phyloP scores from a whole-genome alignment of 108 stramenopile genomes.

The Halocafeteria seosinensis region DNA sequence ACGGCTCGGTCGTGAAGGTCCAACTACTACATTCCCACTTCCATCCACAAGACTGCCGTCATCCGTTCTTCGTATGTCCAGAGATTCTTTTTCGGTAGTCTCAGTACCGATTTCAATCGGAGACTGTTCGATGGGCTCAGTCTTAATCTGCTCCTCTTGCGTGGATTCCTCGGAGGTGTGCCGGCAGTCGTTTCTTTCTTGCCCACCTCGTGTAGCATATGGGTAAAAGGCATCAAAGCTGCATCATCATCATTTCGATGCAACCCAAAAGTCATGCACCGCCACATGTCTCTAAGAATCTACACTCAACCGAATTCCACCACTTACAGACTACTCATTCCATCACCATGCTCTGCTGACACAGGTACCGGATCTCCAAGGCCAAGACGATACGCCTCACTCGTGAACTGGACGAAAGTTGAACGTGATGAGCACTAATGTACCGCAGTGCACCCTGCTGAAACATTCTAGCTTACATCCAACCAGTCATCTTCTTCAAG shows the following conservation, averaged over 20 bases:
- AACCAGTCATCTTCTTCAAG: background rate
- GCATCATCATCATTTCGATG: background rate
- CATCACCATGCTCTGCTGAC: constrained; percentile 83
- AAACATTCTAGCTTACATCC: background rate
- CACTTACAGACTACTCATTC: constrained; percentile 78
- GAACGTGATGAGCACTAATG: background rate
- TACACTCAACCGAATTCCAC: constrained; percentile 27
- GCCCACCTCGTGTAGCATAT: background rate
- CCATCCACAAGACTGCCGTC: too few species aligned
- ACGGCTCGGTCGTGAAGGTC: background rate
- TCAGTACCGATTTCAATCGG: background rate
- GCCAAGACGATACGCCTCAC: constrained; percentile 84
- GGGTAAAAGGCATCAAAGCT: background rate
- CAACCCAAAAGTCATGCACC: background rate
- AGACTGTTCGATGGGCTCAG: background rate
- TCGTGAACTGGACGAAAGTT: constrained; percentile 28
- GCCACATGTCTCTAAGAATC: background rate
- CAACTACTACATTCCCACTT: too few species aligned
- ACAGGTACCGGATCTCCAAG: constrained; percentile 77
- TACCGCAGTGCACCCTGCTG: background rate
- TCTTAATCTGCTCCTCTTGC: background rate
- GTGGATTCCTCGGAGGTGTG: background rate
- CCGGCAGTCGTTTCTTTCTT: background rate
- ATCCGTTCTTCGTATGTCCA: too few species aligned
- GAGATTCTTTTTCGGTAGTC: too few species aligned